Evolutionary conservation across 2,329 filamentous ascomycete genomes (phyloP).

Genomic region (Aaosphaeria pasadenensis): DNA sequence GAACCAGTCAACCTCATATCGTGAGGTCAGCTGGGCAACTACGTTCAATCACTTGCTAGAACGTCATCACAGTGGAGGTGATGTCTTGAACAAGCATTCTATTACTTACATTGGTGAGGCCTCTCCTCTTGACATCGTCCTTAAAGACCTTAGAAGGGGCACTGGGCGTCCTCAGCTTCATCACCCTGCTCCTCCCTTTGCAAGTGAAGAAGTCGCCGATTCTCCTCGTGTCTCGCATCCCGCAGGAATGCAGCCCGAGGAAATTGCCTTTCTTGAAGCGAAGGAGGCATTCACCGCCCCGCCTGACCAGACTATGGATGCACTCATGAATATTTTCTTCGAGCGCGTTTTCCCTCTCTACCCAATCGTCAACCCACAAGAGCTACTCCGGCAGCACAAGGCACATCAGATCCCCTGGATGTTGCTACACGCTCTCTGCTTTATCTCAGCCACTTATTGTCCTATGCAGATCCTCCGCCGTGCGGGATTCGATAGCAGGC

Average conservation of each 20-base stretch:
- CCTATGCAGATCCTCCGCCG: background rate
- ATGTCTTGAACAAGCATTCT: background rate
- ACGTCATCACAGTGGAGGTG: background rate
- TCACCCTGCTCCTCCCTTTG: background rate
- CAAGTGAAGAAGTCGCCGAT: background rate
- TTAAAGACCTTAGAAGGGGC: background rate
- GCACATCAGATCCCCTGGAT: background rate
- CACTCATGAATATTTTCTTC: background rate
- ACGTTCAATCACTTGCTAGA: background rate
- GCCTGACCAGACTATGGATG: background rate
- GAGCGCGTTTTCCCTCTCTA: background rate
- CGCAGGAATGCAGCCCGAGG: background rate
- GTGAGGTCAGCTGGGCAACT: background rate
- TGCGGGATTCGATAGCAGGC: background rate
- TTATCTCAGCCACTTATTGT: background rate
- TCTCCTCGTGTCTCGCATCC: background rate
- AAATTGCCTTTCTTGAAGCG: background rate
- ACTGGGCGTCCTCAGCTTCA: background rate
- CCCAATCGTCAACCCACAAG: background rate
- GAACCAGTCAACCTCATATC: background rate
- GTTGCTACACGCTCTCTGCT: background rate
- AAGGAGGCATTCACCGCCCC: background rate
- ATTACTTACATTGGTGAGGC: background rate
- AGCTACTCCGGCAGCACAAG: constrained; percentile 8
- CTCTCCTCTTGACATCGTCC: background rate